Evolutionary conservation across 495 filamentous ascomycete species (phyloP).

Genomic region (Cenococcum geophilum): DNA sequence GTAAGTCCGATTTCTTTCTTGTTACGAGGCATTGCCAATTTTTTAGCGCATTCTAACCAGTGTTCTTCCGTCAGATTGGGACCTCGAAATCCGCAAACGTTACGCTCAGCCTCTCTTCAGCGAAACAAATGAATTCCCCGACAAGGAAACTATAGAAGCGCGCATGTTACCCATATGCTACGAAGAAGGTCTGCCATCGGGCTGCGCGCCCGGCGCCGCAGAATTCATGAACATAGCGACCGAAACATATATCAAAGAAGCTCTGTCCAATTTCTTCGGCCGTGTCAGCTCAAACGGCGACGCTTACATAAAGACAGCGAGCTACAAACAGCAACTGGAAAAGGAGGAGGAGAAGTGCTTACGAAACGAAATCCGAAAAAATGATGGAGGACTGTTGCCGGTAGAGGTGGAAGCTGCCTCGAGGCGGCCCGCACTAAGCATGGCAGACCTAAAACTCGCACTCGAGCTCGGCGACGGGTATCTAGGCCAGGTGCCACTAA

Average conservation of each 20-base stretch:
- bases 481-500: conserved; percentile 68
- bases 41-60: background rate
- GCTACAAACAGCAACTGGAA: conserved; percentile 65
- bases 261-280: conserved; percentile 69
- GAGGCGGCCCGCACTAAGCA: conserved; percentile 60
- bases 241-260: conserved; percentile 87
- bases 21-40: conserved; percentile 1
- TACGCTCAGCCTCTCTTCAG: conserved; percentile 79
- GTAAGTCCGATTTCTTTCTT: conserved; percentile 47
- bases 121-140: conserved; percentile 92
- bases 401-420: conserved; percentile 65
- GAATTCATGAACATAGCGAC: conserved; percentile 85
- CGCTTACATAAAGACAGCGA: conserved; percentile 69
- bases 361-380: conserved; percentile 58
- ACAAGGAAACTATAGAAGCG: conserved; percentile 65
- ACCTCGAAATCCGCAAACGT: conserved; percentile 83
- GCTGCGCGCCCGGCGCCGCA: conserved; percentile 64
- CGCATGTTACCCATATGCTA: conserved; percentile 94
- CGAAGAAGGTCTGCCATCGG: conserved; percentile 75
- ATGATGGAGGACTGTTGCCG: conserved; percentile 70
- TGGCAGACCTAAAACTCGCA: conserved; percentile 72
- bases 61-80: conserved; percentile 32
- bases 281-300: conserved; percentile 76
- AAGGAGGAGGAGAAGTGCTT: conserved; percentile 63
- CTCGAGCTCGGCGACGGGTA: conserved; percentile 67